Base-by-base conservation (phyloP, 1,284 basidiomycete genomes). In the Mycena sp. region DNA sequence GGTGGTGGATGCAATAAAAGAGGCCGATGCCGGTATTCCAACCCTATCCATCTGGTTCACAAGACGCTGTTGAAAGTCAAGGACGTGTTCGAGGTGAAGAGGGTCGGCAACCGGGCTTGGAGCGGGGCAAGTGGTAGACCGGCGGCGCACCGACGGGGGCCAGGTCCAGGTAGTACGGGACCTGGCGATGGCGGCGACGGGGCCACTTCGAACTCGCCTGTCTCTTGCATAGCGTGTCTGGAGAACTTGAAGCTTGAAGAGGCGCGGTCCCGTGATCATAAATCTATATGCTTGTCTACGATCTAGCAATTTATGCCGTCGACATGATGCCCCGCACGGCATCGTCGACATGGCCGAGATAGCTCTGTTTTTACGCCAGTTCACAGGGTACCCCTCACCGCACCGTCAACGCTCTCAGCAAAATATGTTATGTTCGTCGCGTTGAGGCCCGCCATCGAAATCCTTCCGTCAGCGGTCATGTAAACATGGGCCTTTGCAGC, bases 371-470 rank as follows among this genome's bases (percentile, higher is more conserved):
- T 78, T 86, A 35, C 32, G 32, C 32, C 32, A 9, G 9, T 35
- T n/a, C 14, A 95, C 69, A 95, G 83, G 64, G 83, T 84, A 70
- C 92, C 92, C 83, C 88, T 92, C 71, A 96, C 93, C 65, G 90
- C 93, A 73, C 89, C 89, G 76, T 91, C 86, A 58, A 96, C 91
- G 72, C 88, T 88, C 79, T 94, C 86, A 30, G 94, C 93, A 79
- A 96, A 96, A 84, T 96, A 94, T 72, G 92, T 90, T 71, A 98
- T 89, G 84, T 99, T 99, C 74, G 82, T 78, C 64, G 83, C 81
- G 84, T 98, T 99, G 74, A 99, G 80, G 28, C 95, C 98, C 68
- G 98, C 95, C 95, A 98, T 98, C 48, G 94, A 96, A 73, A 96
- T 96, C 71, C 95, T 91, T 45, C 95, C 95, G 75, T 94, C 91